phyloP scores from a whole-genome alignment of 2,329 filamentous ascomycete genomes.

The Drechslera avenae region DNA sequence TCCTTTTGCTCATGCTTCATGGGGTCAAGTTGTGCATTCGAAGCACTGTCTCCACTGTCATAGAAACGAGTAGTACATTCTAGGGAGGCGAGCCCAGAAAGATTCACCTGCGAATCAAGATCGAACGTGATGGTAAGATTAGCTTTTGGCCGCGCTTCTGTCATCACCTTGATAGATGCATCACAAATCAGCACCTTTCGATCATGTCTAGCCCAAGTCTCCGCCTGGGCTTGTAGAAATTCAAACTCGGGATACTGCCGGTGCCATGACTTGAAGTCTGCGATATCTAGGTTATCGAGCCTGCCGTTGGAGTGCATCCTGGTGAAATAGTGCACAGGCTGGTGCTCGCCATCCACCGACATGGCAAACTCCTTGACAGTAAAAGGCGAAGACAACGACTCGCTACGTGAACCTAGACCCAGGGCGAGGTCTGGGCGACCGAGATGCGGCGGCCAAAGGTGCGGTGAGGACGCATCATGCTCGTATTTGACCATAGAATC shows the following conservation, averaged over 20 bases:
- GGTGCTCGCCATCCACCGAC: slow-evolving; percentile 47
- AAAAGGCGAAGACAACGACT: slow-evolving; percentile 24
- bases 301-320: slow-evolving; percentile 37
- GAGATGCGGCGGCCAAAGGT: slow-evolving; percentile 23
- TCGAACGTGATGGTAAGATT: slow-evolving; percentile 41
- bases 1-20: slow-evolving; percentile 28
- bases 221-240: slow-evolving; percentile 27
- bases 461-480: slow-evolving; percentile 18
- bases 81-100: slow-evolving; percentile 36
- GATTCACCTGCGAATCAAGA: slow-evolving; percentile 42
- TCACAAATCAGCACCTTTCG: slow-evolving; percentile 50
- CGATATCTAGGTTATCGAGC: slow-evolving; percentile 38
- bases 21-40: slow-evolving; percentile 31
- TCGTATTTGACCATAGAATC: slow-evolving; percentile 31
- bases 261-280: slow-evolving; percentile 40
- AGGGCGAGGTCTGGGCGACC: slow-evolving; percentile 22
- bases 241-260: slow-evolving; percentile 42
- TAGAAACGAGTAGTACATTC: slow-evolving; percentile 45
- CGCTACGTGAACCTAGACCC: slow-evolving; percentile 11
- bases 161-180: slow-evolving; percentile 50
- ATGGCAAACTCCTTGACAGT: slow-evolving; percentile 47
- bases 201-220: slow-evolving; percentile 27
- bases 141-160: slow-evolving; percentile 42
- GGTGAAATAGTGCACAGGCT: slow-evolving; percentile 49
- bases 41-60: slow-evolving; percentile 30